Base-by-base conservation (phyloP, 441 rosid genomes). In the Breynia disticha region DNA sequence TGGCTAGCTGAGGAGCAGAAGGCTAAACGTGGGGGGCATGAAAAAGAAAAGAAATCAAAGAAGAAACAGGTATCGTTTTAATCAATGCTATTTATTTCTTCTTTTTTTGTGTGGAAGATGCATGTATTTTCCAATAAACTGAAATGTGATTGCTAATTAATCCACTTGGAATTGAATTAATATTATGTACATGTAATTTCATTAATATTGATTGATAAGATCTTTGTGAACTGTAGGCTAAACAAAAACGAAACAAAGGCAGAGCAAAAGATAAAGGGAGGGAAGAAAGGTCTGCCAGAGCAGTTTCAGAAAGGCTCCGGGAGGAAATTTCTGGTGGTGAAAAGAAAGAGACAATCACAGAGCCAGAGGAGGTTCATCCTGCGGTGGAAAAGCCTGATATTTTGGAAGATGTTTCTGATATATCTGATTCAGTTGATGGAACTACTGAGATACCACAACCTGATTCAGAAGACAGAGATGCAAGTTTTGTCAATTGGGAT, bases 1-100 rank as follows among this genome's bases (percentile, higher is more conserved):
- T 77, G 90, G 80, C 69, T 78, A 63, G 95, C 88, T 62, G 96
- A 74, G 72, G 91, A 86, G 76, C 95, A 80, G 68, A 91, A 76
- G 81, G 82, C 95, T 37, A 91, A 76, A 70, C 86, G 90, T 57
- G 87, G 79, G 48, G 69, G 73, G 61, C 57, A 60, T 45, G 90
- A 80, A 11, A 88, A 81, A 74, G 95, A 86, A 63, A 91, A 84
- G 80, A 91, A 86, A 67, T 73, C 84, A 21, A 91, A 88, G 86
- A 91, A 88, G 70, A 91, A 91, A 59, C 91, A 79, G 96, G 98
- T 81, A 32, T 59, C 28, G n/a, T 41, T 41, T 41, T 41, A 9
- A 11, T 41, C 44, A 11, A 11, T 41, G 15, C 44, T 41, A 28
- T 28, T 28, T 28, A 28, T 28, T 9, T 28, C 35, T 28, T 5